Base-by-base conservation (phyloP, 768 basidiomycete species). In the Boletus reticuloceps region DNA sequence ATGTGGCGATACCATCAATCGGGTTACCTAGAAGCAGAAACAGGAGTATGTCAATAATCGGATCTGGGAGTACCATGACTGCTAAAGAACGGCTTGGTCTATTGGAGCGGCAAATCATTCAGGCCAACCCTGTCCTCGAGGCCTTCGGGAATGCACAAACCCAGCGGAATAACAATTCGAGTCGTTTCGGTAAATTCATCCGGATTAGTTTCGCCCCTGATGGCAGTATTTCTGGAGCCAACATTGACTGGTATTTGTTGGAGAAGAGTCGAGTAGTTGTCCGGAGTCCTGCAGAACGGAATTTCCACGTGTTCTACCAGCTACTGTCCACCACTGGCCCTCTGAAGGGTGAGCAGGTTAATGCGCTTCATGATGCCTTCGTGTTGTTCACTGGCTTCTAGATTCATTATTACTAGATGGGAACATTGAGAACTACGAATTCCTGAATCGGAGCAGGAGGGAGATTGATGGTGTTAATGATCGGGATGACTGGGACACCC, bases 61-160 rank as follows among this genome's bases (percentile, higher is more conserved):
- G 78, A 22, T 69, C 71, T 37, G 76, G 75, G 19, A 71, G 70
- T 31, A 69, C 75, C 52, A 64, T 84, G 48, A 85, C 78, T 17
- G 77, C 88, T 6, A 89, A 88, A 68, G 85, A 85, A 16, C 78
- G 89, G 12, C 82, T 95, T 1, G 95, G 95, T 47, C 79, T 96
- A 13, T 79, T 99, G 34, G 97, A 98, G 70, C 83, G 91, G 29
- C 97, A 98, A 71, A 98, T 99, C 61, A 79, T 98, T 20, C 94
- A 98, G 70, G 95, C 95, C 38, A 99, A 98, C 66, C 97, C 97
- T 1, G 91, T 99, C 54, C 77, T 99, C 6, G 97, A 99, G 69
- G 91, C 97, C 5, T 98, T 99, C 61, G 97, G 97, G 31, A 99
- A 99, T 69, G 96, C 97, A 6, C 97, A 98, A 70, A 98, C 97